Conservation (phyloP, 2,329 filamentous ascomycete genomes). For the Scedosporium dehoogii region DNA sequence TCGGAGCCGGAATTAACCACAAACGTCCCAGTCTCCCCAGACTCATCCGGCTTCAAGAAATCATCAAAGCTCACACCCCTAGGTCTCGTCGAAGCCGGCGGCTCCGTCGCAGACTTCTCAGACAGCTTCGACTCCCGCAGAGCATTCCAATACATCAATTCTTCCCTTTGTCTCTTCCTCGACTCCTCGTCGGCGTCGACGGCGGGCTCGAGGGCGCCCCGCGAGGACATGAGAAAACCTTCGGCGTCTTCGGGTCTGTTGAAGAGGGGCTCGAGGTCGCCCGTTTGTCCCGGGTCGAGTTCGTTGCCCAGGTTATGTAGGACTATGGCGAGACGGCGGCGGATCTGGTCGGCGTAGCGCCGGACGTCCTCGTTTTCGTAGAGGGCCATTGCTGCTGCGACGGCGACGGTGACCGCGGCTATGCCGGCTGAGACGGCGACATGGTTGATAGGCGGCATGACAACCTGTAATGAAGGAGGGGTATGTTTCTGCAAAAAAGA, state of each 20-base stretch:
- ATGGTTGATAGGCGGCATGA: slow-evolving; percentile 48
- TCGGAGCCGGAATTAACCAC: slow-evolving; percentile 49
- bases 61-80: slow-evolving; percentile 46
- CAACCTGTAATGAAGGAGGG: neutral
- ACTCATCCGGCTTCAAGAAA: slow-evolving; percentile 41
- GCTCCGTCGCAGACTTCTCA: slow-evolving; percentile 6
- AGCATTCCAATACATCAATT: slow-evolving; percentile 57
- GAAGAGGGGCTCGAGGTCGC: slow-evolving; percentile 42
- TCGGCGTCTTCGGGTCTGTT: slow-evolving; percentile 58
- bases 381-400: slow-evolving; percentile 48
- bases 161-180: slow-evolving; percentile 50
- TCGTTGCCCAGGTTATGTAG: slow-evolving; percentile 49
- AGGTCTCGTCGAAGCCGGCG: slow-evolving; percentile 8
- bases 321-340: slow-evolving; percentile 50
- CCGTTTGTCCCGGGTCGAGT: slow-evolving; percentile 32
- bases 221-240: slow-evolving; percentile 44
- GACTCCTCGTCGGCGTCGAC: slow-evolving; percentile 55
- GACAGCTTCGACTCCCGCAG: slow-evolving; percentile 37
- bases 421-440: slow-evolving; percentile 46
- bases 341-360: slow-evolving; percentile 50
- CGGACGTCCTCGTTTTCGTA: slow-evolving; percentile 57
- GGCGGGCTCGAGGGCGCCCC: slow-evolving; percentile 32
- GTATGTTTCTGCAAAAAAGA: neutral
- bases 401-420: slow-evolving; percentile 45
- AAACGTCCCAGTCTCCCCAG: slow-evolving; percentile 43